Conservation (phyloP, 2,329 filamentous ascomycete species). For the Curvularia eragrostidis region DNA sequence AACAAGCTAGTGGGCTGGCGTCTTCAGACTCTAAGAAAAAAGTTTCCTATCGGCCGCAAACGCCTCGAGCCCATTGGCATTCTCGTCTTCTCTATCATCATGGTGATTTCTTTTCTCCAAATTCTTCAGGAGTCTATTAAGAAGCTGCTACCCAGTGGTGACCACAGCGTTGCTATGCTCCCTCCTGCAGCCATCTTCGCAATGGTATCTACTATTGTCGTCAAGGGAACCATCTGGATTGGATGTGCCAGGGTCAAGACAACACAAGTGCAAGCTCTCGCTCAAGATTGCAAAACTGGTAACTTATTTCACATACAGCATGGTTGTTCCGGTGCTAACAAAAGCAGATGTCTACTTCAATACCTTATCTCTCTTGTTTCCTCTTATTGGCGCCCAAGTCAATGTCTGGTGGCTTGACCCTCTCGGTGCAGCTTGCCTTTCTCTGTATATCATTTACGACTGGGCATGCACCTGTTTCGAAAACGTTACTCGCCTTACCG, state of each 20-base stretch:
- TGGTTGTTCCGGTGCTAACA: background rate
- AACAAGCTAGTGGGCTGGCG: slow-evolving; percentile 66
- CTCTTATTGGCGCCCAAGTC: slow-evolving; percentile 65
- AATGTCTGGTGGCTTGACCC: slow-evolving; percentile 72
- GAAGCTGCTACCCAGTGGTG: slow-evolving; percentile 61
- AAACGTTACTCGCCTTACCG: slow-evolving; percentile 65
- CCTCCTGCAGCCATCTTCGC: slow-evolving; percentile 63
- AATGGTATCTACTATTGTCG: slow-evolving; percentile 63
- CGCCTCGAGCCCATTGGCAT: slow-evolving; percentile 68
- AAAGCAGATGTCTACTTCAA: slow-evolving; percentile 69
- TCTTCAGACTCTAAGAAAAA: slow-evolving; percentile 57
- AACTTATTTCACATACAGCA: background rate
- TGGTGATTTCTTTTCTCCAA: slow-evolving; percentile 68
- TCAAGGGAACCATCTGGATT: slow-evolving; percentile 67
- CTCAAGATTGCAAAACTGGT: slow-evolving; percentile 64
- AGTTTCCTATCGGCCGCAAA: slow-evolving; percentile 61
- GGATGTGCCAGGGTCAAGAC: slow-evolving; percentile 67
- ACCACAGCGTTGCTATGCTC: slow-evolving; percentile 59
- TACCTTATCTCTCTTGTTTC: slow-evolving; percentile 67
- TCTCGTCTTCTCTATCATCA: slow-evolving; percentile 67
- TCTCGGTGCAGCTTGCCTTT: slow-evolving; percentile 66
- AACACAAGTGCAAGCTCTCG: slow-evolving; percentile 68
- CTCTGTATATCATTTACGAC: slow-evolving; percentile 72
- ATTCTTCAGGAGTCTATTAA: slow-evolving; percentile 67
- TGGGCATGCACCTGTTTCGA: slow-evolving; percentile 68